Evolutionary conservation across 2,329 filamentous ascomycete genomes (phyloP).

Genomic region (Aurifilum marmelostoma): DNA sequence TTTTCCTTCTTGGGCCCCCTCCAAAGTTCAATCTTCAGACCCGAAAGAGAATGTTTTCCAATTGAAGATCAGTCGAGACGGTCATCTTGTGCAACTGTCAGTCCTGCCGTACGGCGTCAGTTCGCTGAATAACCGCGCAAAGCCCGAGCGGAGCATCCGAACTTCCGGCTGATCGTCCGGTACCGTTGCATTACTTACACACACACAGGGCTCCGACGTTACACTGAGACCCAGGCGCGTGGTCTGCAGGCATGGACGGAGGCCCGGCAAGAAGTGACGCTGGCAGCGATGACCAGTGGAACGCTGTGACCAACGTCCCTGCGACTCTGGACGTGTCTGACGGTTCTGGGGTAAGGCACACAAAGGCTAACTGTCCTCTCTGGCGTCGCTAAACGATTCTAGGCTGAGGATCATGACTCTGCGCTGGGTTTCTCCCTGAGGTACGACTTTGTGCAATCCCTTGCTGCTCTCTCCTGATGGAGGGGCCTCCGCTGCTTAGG

Average conservation of each 20-base stretch:
- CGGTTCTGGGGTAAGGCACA: slow-evolving; percentile 16
- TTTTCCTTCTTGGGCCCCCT: not conserved
- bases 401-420: slow-evolving; percentile 26
- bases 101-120: not conserved
- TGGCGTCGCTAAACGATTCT: not conserved
- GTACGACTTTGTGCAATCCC: not conserved
- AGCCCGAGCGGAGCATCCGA: not conserved
- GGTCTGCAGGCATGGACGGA: slow-evolving; percentile 3
- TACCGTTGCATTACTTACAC: not conserved
- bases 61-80: not conserved
- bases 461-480: not conserved
- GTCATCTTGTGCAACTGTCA: not conserved
- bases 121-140: not conserved
- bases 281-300: slow-evolving; percentile 10
- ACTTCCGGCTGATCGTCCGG: not conserved
- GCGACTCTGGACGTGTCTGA: slow-evolving; percentile 22
- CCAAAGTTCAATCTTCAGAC: not conserved
- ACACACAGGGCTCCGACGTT: not conserved
- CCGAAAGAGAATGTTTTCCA: not conserved
- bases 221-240: not conserved
- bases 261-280: not conserved
- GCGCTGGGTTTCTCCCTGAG: slow-evolving; percentile 22
- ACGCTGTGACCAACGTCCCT: slow-evolving; percentile 4
- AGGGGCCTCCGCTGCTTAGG: too few species aligned
- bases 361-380: not conserved